Percentiles rank a stretch among this genome's conserved stretches.
Conservation (phyloP, 2,329 filamentous ascomycete genomes). For the Epichloe hybrida region DNA sequence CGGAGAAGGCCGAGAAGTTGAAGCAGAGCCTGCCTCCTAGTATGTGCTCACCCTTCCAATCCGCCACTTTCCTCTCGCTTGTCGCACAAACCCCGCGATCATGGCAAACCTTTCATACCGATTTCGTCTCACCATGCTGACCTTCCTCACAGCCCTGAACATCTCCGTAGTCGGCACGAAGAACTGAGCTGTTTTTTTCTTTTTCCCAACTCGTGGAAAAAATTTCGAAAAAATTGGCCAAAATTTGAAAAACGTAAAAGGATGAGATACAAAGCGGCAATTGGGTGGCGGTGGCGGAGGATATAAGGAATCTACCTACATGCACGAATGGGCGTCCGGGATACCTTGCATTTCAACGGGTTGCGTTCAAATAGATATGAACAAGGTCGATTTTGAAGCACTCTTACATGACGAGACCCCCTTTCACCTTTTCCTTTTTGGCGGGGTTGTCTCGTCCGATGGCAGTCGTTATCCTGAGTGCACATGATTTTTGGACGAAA, state of each 20-base stretch:
- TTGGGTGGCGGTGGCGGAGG: conserved; percentile 10
- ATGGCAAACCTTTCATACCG: no score
- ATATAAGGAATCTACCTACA: conserved; percentile 21
- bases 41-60: conserved; percentile 38
- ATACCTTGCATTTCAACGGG: conserved; percentile 36
- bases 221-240: neutral
- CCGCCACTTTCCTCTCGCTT: neutral
- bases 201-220: neutral
- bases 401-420: neutral
- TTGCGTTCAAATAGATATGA: conserved; percentile 22
- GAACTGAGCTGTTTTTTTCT: conserved; percentile 17
- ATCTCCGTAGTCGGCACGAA: conserved; percentile 46
- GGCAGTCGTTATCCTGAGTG: no score
- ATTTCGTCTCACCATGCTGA: no score
- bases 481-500: no score
- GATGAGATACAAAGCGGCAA: conserved; percentile 7
- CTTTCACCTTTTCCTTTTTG: no score
- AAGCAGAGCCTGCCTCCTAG: conserved; percentile 97
- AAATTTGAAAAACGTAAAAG: conserved; percentile 11
- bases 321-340: conserved; percentile 40
- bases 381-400: conserved; percentile 24
- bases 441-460: no score
- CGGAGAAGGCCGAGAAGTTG: conserved; percentile 99
- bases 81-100: no score
- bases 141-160: conserved; percentile 26